phyloP scores from a whole-genome alignment of 108 stramenopile genomes.

The Conticribra weissflogii region DNA sequence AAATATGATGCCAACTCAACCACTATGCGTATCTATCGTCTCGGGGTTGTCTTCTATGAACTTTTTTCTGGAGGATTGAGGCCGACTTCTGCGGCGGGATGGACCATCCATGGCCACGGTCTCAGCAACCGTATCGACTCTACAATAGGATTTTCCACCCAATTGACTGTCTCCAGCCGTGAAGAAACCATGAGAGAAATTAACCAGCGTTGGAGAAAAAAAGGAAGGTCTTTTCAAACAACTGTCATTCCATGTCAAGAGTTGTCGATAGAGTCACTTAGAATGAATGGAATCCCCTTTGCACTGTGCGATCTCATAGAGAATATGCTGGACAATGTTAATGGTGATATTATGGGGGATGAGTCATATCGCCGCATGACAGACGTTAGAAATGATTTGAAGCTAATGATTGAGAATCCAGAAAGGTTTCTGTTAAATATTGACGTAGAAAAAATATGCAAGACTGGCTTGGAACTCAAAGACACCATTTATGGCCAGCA shows the following conservation, averaged over 20 bases:
- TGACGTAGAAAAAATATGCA: background rate
- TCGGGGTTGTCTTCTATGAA: conserved; percentile 9
- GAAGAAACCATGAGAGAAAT: background rate
- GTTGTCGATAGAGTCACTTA: background rate
- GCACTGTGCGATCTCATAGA: conserved; percentile 1
- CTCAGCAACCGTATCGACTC: background rate
- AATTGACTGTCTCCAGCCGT: no score
- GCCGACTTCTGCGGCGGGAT: no score
- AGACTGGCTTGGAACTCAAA: background rate
- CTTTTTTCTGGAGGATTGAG: background rate
- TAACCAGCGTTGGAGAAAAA: background rate
- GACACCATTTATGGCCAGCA: background rate
- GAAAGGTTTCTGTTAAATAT: background rate
- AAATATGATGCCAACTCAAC: background rate
- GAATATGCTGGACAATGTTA: background rate
- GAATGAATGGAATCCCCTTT: background rate
- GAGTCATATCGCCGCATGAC: background rate
- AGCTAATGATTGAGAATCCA: no score
- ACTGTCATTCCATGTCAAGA: background rate
- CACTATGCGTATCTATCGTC: background rate
- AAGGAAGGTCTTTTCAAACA: background rate
- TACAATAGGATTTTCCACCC: background rate
- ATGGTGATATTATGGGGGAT: background rate
- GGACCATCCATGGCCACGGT: no score
- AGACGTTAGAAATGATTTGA: background rate